These are phyloP conservation scores for Mortierella hygrophila DNA, from an alignment of 192 early-diverging fungal species.

Conservation along the genomic window DNA sequence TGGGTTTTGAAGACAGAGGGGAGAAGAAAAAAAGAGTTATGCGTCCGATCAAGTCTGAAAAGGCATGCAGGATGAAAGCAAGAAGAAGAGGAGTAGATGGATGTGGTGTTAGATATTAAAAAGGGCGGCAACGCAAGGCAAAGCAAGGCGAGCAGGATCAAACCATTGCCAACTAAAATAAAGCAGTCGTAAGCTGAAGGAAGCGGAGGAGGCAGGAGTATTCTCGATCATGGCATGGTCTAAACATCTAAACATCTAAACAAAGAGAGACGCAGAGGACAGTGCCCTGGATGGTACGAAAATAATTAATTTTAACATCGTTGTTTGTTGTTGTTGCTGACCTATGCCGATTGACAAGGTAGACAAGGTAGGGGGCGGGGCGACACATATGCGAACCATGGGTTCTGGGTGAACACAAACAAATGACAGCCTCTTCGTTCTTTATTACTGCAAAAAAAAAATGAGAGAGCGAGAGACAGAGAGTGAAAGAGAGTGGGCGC, in stretches of 20 bases:
- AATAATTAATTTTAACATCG: background rate
- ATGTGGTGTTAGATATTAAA: background rate
- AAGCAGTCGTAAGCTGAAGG: background rate
- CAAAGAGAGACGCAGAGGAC: background rate
- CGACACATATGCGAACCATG: no score
- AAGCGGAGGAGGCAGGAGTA: background rate
- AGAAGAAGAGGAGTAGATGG: background rate
- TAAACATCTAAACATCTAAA: background rate
- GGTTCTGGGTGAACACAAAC: no score
- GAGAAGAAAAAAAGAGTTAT: background rate
- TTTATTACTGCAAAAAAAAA: background rate
- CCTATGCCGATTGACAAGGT: background rate
- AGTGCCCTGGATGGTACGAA: background rate
- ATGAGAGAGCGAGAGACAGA: background rate
- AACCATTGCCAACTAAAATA: no score
- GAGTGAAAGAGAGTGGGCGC: background rate
- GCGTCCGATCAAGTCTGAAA: background rate
- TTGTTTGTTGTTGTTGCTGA: constrained; percentile 18
- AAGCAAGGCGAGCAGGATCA: background rate
- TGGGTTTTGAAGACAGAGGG: background rate
- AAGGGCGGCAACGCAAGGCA: background rate
- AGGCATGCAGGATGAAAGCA: background rate
- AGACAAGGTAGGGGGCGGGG: no score
- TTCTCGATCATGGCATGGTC: background rate
- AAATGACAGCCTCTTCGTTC: background rate